A percentile compares a stretch with the other conserved stretches of the same genome.
Conservation (phyloP, 2,329 filamentous ascomycete species). For the Phialophora chinensis region DNA sequence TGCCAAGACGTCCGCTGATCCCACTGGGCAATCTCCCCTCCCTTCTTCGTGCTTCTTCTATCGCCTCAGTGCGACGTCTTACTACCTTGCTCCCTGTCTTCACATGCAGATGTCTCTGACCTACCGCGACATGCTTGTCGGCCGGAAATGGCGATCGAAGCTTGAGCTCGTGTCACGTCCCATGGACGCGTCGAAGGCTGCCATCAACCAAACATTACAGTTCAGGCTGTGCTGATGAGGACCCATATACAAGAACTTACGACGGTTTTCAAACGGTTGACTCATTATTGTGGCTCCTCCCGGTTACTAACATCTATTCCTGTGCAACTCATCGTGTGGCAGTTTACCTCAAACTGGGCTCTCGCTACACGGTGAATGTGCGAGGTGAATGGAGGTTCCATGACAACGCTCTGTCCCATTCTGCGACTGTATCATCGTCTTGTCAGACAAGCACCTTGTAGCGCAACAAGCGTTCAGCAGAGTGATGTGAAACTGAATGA, state of each 20-base stretch:
- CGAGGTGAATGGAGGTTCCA: background rate
- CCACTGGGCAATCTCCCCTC: background rate
- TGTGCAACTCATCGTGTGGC: background rate
- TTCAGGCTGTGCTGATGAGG: background rate
- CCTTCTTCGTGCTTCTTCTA: background rate
- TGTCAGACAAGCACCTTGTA: background rate
- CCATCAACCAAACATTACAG: background rate
- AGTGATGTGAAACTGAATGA: background rate
- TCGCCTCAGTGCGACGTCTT: background rate
- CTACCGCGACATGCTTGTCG: background rate
- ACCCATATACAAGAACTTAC: background rate
- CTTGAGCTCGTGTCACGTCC: background rate
- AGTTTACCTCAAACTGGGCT: background rate
- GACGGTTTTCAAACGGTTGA: background rate
- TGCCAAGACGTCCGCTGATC: slow-evolving; percentile 7
- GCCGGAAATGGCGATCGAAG: background rate
- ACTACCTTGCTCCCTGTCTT: background rate
- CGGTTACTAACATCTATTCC: background rate
- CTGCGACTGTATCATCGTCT: background rate
- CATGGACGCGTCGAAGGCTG: background rate
- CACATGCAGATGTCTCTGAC: background rate
- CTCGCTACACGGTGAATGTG: background rate
- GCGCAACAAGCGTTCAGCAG: background rate
- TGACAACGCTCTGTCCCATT: background rate
- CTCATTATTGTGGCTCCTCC: background rate